Percentiles rank a stretch among this genome's conserved stretches.
phyloP scores from a whole-genome alignment of 1,139 yeast genomes.

The Magnusiomyces sp. region DNA sequence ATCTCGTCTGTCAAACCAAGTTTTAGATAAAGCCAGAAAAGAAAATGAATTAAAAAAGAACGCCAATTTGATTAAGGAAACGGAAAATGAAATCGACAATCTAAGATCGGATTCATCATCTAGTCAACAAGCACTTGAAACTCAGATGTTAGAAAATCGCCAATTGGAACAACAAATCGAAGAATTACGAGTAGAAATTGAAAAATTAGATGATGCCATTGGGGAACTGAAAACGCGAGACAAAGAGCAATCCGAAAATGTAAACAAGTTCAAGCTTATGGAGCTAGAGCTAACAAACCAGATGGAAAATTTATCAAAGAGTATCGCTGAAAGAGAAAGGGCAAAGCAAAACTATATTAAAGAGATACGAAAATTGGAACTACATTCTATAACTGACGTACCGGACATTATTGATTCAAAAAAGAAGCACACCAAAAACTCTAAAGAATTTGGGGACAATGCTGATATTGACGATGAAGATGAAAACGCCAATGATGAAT shows the following conservation, averaged over 20 bases:
- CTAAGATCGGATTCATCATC: constrained; percentile 15
- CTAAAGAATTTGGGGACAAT: constrained; percentile 9
- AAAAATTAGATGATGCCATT: constrained; percentile 29
- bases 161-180: constrained; percentile 32
- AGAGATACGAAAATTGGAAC: constrained; percentile 21
- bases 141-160: constrained; percentile 10
- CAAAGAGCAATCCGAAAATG: constrained; percentile 44
- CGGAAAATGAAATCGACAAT: constrained; percentile 31
- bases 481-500: constrained; percentile 7
- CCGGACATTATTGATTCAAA: constrained; percentile 14
- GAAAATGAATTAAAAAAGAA: constrained; percentile 58
- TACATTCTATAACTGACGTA: constrained; percentile 25
- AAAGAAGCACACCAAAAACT: constrained; percentile 6
- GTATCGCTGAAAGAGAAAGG: constrained; percentile 38
- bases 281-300: constrained; percentile 63
- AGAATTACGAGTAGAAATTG: constrained; percentile 26
- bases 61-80: constrained; percentile 36
- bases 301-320: constrained; percentile 47
- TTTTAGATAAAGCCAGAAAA: constrained; percentile 52
- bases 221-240: constrained; percentile 40
- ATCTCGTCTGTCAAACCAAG: constrained; percentile 55
- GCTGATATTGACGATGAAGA: constrained; percentile 14
- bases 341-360: constrained; percentile 33
- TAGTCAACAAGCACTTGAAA: constrained; percentile 20
- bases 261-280: constrained; percentile 54